Percentiles rank a stretch among this genome's conserved stretches.
phyloP scores from a whole-genome alignment of 2,329 filamentous ascomycete genomes.

The Ophiostoma australiae region DNA sequence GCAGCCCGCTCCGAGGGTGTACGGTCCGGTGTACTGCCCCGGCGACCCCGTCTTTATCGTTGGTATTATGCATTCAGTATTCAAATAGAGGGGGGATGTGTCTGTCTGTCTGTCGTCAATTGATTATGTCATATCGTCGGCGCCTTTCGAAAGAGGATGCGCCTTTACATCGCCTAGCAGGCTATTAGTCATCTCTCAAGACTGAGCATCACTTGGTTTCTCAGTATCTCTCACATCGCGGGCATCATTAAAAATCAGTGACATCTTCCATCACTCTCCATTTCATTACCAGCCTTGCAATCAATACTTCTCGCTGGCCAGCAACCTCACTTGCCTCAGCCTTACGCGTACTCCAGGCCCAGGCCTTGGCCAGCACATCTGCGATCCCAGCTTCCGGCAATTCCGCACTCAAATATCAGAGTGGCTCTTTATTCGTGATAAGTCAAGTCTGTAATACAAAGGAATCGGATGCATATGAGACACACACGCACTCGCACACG shows the following conservation, averaged over 20 bases:
- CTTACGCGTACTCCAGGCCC: constrained; percentile 3
- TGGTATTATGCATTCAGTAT: background rate
- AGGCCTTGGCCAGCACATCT: background rate
- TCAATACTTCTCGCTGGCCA: background rate
- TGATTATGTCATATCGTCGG: background rate
- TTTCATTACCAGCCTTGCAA: background rate
- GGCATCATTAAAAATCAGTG: background rate
- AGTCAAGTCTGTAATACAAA: no score
- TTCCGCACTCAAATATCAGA: background rate
- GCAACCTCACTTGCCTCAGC: background rate
- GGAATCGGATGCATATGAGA: background rate
- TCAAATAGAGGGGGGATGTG: no score
- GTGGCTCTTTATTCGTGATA: background rate
- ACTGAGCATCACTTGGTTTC: background rate
- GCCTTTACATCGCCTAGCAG: background rate
- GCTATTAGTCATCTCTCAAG: background rate
- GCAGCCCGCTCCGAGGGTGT: background rate
- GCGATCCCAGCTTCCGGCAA: background rate
- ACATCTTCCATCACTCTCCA: background rate
- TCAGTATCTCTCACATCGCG: background rate
- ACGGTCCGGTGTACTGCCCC: background rate
- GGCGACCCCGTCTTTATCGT: background rate
- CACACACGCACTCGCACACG: background rate
- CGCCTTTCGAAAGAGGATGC: background rate
- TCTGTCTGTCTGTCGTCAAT: background rate